Percentiles rank a stretch among this genome's conserved stretches.
phyloP scores from a whole-genome alignment of 108 stramenopile genomes.

The Skeletonema menzelii region DNA sequence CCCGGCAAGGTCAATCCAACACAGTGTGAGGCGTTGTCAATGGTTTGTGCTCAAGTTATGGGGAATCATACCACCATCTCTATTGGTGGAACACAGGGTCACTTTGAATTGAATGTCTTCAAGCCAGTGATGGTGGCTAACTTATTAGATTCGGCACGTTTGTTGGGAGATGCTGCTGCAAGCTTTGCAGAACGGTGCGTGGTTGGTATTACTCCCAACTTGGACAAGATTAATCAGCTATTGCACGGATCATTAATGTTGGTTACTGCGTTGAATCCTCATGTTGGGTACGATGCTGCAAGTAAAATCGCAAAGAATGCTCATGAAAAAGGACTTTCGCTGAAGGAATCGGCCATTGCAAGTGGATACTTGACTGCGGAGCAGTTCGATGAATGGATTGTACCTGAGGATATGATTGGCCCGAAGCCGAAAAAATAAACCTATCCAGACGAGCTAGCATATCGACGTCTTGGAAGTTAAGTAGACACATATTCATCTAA shows the following conservation, averaged over 20 bases:
- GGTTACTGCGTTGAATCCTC: constrained; percentile 97
- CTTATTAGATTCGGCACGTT: constrained; percentile 88
- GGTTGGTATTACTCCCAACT: constrained; percentile 85
- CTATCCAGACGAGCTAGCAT: neutral
- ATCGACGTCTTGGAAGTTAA: neutral
- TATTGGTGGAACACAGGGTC: constrained; percentile 94
- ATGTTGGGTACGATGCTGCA: constrained; percentile 99
- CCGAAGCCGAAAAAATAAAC: constrained; percentile 49
- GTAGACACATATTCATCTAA: neutral
- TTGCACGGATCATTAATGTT: constrained; percentile 94
- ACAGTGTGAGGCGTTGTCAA: constrained; percentile 98
- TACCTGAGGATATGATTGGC: constrained; percentile 95
- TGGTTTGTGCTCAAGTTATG: constrained; percentile 99
- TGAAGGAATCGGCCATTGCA: constrained; percentile 90
- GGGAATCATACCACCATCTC: constrained; percentile 95
- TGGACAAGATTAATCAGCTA: constrained; percentile 79
- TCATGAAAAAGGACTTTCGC: constrained; percentile 90
- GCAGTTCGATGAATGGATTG: constrained; percentile 96
- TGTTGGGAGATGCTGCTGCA: constrained; percentile 88
- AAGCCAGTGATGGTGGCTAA: constrained; percentile 97
- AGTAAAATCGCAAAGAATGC: constrained; percentile 96
- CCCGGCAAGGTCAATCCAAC: constrained; percentile 99
- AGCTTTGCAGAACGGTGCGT: constrained; percentile 92
- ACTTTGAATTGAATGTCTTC: constrained; percentile 99
- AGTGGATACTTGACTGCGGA: constrained; percentile 91